Conservation (phyloP, 1,284 basidiomycete genomes). For the Trametes sp. region DNA sequence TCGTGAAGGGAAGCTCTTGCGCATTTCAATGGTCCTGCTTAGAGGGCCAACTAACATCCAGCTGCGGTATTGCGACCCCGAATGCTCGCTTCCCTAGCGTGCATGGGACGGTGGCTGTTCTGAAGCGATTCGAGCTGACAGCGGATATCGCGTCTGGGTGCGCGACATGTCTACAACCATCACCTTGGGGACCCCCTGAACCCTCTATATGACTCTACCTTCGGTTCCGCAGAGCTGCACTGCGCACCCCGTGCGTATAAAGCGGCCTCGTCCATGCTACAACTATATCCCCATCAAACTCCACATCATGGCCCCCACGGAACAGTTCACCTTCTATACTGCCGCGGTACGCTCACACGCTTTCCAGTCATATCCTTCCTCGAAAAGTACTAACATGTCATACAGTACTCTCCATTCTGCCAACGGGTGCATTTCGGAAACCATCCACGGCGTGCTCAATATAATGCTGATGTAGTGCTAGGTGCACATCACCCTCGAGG, state of each 20-base stretch:
- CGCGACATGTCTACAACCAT: neutral
- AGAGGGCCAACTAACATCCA: no score
- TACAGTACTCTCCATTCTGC: slow-evolving; percentile 3
- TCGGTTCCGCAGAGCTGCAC: neutral
- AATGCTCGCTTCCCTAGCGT: no score
- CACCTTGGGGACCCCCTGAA: neutral
- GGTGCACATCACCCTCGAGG: slow-evolving; percentile 17
- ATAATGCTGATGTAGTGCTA: neutral
- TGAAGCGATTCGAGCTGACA: no score
- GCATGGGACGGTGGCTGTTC: no score
- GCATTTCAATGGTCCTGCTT: no score
- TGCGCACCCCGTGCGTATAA: neutral
- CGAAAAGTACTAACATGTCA: no score
- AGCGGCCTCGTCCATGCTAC: no score
- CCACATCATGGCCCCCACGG: slow-evolving; percentile 2
- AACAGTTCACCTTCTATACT: slow-evolving; percentile 9
- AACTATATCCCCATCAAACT: neutral
- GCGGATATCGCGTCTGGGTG: no score
- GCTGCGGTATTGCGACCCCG: no score
- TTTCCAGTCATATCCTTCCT: no score
- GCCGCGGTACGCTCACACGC: neutral
- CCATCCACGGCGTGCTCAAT: no score
- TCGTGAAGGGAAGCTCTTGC: no score
- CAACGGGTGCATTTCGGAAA: neutral
- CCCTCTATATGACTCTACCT: neutral